Percentiles rank a stretch among this genome's conserved stretches.
Evolutionary conservation across 192 early-diverging fungal species (phyloP).

Genomic region (Entomortierella lignicola): DNA sequence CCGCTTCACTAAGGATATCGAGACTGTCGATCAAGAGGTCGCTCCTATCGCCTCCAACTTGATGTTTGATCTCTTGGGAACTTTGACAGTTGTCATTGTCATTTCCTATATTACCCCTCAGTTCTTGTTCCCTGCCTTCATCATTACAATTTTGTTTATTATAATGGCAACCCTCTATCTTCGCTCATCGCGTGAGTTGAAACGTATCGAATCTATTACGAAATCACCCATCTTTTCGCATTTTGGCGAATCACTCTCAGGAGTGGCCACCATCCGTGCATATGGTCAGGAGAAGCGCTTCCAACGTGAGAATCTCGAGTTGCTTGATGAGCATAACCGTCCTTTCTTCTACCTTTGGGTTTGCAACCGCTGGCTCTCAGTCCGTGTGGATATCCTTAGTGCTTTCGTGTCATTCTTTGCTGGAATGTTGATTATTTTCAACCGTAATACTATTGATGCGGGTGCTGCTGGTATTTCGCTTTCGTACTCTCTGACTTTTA

Average conservation of each 20-base stretch:
- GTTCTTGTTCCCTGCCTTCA: conserved; percentile 53
- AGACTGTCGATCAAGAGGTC: conserved; percentile 58
- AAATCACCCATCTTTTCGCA: conserved; percentile 73
- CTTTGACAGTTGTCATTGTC: conserved; percentile 48
- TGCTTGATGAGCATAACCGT: conserved; percentile 78
- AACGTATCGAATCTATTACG: conserved; percentile 75
- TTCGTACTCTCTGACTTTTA: conserved; percentile 85
- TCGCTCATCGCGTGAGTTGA: conserved; percentile 85
- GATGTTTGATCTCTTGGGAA: conserved; percentile 55
- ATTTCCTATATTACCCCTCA: conserved; percentile 49
- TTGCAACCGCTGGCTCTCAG: conserved; percentile 83
- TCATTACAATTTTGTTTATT: conserved; percentile 65
- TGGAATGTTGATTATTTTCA: conserved; percentile 71
- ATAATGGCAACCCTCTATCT: conserved; percentile 75
- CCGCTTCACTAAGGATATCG: conserved; percentile 77
- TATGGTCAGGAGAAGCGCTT: conserved; percentile 78
- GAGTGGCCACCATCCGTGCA: conserved; percentile 85
- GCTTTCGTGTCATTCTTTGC: conserved; percentile 77
- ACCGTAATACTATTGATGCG: conserved; percentile 65
- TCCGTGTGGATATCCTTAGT: conserved; percentile 78
- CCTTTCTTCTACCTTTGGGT: conserved; percentile 84
- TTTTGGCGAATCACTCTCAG: conserved; percentile 84
- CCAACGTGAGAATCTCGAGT: conserved; percentile 64
- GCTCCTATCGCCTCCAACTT: conserved; percentile 67
- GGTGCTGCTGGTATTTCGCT: conserved; percentile 86